Evolutionary conservation across 2,329 filamentous ascomycete genomes (phyloP).

Genomic region (Fusarium sp.): DNA sequence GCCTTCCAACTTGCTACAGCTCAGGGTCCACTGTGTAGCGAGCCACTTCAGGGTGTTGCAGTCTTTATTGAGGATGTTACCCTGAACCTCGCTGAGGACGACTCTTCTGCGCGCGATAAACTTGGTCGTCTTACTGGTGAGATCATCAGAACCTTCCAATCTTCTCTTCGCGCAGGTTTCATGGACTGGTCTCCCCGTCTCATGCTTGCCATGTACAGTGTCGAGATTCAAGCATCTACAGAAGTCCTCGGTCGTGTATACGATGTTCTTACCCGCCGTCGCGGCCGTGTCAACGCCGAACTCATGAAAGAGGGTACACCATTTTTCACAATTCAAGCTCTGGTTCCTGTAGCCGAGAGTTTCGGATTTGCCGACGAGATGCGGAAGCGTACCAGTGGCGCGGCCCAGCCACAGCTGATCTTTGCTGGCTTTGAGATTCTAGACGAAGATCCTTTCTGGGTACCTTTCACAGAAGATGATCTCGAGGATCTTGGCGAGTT

Average conservation of each 20-base stretch:
- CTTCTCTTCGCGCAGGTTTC: slow-evolving; percentile 84
- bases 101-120: slow-evolving; percentile 67
- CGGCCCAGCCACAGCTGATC: slow-evolving; percentile 89
- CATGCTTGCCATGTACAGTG: slow-evolving; percentile 96
- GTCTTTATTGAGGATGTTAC: slow-evolving; percentile 85
- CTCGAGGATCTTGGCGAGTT: slow-evolving; percentile 94
- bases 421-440: slow-evolving; percentile 93
- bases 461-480: slow-evolving; percentile 94
- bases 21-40: slow-evolving; percentile 89
- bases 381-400: slow-evolving; percentile 89
- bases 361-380: slow-evolving; percentile 98
- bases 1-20: slow-evolving; percentile 92
- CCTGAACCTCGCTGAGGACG: slow-evolving; percentile 63
- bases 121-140: slow-evolving; percentile 88
- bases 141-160: slow-evolving; percentile 87
- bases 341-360: slow-evolving; percentile 90
- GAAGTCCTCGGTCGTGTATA: slow-evolving; percentile 96
- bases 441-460: slow-evolving; percentile 97
- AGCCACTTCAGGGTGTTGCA: slow-evolving; percentile 91
- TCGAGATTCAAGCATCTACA: slow-evolving; percentile 95
- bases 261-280: slow-evolving; percentile 93
- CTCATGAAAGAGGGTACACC: slow-evolving; percentile 93
- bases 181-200: slow-evolving; percentile 96
- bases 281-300: slow-evolving; percentile 88
- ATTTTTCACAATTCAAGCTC: slow-evolving; percentile 91